Percentiles rank a stretch among this genome's conserved stretches.
phyloP scores from a whole-genome alignment of 371 early-diverging fungal genomes.

The Amoeboaphelidium protococcarum region DNA sequence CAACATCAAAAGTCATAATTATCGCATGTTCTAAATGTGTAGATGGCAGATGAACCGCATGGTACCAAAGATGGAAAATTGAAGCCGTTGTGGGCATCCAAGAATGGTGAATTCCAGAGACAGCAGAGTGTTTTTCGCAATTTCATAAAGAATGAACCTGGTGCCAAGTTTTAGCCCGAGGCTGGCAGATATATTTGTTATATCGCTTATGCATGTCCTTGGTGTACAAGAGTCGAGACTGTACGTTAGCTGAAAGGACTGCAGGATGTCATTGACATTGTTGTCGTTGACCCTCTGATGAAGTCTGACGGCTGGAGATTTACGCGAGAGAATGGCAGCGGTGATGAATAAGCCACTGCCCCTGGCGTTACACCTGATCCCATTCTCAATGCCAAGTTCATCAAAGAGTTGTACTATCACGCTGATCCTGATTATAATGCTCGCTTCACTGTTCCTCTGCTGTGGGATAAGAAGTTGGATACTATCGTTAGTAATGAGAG shows the following conservation, averaged over 20 bases:
- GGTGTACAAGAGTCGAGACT: slow-evolving; percentile 70
- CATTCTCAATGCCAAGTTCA: slow-evolving; percentile 32
- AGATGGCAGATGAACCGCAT: background rate
- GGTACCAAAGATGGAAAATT: background rate
- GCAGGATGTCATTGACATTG: slow-evolving; percentile 41
- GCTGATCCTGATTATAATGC: slow-evolving; percentile 45
- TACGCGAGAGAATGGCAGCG: slow-evolving; percentile 15
- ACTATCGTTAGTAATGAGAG: slow-evolving; percentile 95
- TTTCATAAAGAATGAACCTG: slow-evolving; percentile 21
- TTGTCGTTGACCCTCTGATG: slow-evolving; percentile 56
- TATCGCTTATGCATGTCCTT: slow-evolving; percentile 55
- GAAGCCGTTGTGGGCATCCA: slow-evolving; percentile 26
- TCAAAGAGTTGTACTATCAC: slow-evolving; percentile 68
- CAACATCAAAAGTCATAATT: too few relatives aligned
- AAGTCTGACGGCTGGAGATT: slow-evolving; percentile 39
- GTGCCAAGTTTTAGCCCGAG: slow-evolving; percentile 43
- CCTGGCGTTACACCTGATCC: slow-evolving; percentile 54
- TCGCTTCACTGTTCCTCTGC: slow-evolving; percentile 25
- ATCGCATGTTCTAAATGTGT: too few relatives aligned
- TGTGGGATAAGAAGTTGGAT: slow-evolving; percentile 65
- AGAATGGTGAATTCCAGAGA: slow-evolving; percentile 48
- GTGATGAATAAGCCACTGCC: slow-evolving; percentile 31
- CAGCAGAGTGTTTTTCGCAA: slow-evolving; percentile 61
- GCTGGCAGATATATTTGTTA: slow-evolving; percentile 20
- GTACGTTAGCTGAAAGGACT: slow-evolving; percentile 66